Evolutionary conservation across 306 rosid genomes (phyloP), one percentile per base, ranked within the genome.

Genomic region (Urtica urens): DNA sequence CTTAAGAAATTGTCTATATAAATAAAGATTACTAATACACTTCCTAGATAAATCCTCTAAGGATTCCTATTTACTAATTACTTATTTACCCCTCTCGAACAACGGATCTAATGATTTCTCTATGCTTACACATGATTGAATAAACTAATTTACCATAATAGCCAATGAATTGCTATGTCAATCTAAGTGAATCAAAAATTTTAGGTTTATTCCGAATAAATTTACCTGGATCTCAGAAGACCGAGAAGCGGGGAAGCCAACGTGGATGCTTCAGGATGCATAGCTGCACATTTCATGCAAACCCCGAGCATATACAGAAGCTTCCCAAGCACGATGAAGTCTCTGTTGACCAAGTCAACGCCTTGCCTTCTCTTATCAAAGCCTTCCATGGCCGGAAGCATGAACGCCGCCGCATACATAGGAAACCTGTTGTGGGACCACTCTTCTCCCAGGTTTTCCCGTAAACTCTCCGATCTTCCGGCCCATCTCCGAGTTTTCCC

Each of bases 301-400:
- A 90, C 76, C 52, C 97, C 95, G 3, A 90, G 94, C 97, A 79
- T 81, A 45, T 81, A 53, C 43, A 84, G 65, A 67, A 90, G 93
- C 67, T 90, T 84, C 50, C 97, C 97, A 19, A 84, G 65, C 65
- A 84, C 87, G 42, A 90, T 59, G 55, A 90, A 90, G 68, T 90
- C 97, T 78, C 97, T 79, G 58, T 66, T 72, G 63, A 84, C 88
- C 77, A 90, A 72, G 73, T 90, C 95, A 49, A 84, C 85, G 40
- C 97, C 95, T 1, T 90, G 95, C 46, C 95, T 74, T 72, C 64
- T 90, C 63, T 84, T 90, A 65, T 90, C 95, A 67, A 68, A 90
- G 23, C 95, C 94, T 62, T 81, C 80, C 95, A 90, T 84, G 53
- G 94, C 93, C 45, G 97, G 97, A 48, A 90, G 95, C 92, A 90